Evolutionary conservation across 2,329 filamentous ascomycete genomes (phyloP), one percentile per base, ranked within the genome.

Genomic region (Beauveria bassiana): DNA sequence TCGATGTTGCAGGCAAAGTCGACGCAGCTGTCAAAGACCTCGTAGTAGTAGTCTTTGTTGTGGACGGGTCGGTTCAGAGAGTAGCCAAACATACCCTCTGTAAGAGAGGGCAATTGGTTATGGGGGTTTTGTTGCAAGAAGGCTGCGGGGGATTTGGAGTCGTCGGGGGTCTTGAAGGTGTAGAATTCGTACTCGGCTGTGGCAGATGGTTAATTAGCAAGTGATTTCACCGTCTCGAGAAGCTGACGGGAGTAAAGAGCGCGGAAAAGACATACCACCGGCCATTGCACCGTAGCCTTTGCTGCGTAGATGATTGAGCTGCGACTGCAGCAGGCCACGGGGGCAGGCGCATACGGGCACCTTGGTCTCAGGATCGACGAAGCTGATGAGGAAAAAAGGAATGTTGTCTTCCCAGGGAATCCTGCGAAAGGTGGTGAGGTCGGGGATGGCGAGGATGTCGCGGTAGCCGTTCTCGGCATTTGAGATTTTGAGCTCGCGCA

Each of bases 71-170:
- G 82, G 10, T 90, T 96, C 66, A 96, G 79, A 65, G 90, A 95
- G 78, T 97, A 97, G 63, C 92, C 93, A 69, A 96, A 96, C 93
- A 96, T 96, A 70, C 93, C 93, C 71, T 96, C 90, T 9, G 93
- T 96, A 56, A 97, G 77, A 26, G 89, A 80, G 0, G 91, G 91
- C 9, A 96, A 82, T n/a, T 85, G 74, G 54, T 87, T 79, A 16
- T 89, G 85, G 0, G 90, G 83, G 72, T 96, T 91, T 7, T 87
- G 78, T 69, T 84, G 81, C 43, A 96, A 83, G 73, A 90, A 96
- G 8, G 81, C 77, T 26, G 91, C 89, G 1, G 91, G 89, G 0
- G 89, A 86, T 34, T 87, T 85, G 22, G 79, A 71, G 34, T 78
- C 74, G 43, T 77, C 69, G 10, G 92, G 92, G 5, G 85, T 84